Conservation (phyloP, 257 asterid genomes). For the Nemophila menziesii region DNA sequence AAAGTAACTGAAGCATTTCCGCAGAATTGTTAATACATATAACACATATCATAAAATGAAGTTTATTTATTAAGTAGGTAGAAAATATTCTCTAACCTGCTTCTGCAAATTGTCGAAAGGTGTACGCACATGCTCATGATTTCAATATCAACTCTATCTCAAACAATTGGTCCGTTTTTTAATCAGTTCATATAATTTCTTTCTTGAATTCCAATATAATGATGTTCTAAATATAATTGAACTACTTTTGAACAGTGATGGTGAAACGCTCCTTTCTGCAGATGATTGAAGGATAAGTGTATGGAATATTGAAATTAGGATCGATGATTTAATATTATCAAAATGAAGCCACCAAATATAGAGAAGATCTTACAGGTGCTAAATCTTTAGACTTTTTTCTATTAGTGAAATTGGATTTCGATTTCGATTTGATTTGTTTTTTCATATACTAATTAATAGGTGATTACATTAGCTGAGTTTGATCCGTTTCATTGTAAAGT, state of each 20-base stretch:
- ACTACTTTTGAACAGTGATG: slow-evolving; percentile 43
- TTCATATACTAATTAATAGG: slow-evolving; percentile 38
- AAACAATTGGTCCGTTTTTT: slow-evolving; percentile 41
- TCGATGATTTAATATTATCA: slow-evolving; percentile 68
- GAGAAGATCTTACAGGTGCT: slow-evolving; percentile 79
- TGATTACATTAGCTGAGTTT: slow-evolving; percentile 66
- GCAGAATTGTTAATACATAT: not conserved
- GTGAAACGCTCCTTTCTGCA: slow-evolving; percentile 76
- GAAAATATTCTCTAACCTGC: slow-evolving; percentile 31
- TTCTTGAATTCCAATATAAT: no score
- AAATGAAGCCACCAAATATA: slow-evolving; percentile 62
- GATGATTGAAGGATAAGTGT: slow-evolving; percentile 75
- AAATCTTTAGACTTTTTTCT: no score
- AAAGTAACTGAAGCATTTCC: slow-evolving; percentile 8
- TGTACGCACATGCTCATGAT: slow-evolving; percentile 66
- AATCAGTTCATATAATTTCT: no score
- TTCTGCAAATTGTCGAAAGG: slow-evolving; percentile 50
- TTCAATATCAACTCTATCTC: slow-evolving; percentile 64
- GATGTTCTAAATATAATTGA: slow-evolving; percentile 10
- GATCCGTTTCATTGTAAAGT: slow-evolving; percentile 78
- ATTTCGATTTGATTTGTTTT: slow-evolving; percentile 17
- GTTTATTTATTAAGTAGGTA: slow-evolving; percentile 24
- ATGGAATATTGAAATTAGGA: slow-evolving; percentile 68
- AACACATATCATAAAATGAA: slow-evolving; percentile 4
- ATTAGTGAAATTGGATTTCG: no score